Evolutionary conservation across 768 basidiomycete genomes (phyloP).

Genomic region (Suillus subluteus): DNA sequence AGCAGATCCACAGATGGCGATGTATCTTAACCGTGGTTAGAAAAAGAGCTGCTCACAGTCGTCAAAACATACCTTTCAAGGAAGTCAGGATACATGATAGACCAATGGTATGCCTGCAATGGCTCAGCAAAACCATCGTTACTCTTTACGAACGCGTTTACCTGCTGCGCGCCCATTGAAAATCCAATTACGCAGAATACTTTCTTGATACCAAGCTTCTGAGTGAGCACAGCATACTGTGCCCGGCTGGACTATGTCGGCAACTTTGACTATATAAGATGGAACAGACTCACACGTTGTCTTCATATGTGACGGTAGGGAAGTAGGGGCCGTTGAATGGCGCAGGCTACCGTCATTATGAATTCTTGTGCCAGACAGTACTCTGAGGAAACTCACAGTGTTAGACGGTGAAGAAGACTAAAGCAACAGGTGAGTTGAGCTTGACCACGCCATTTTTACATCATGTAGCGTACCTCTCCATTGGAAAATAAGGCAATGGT

Average conservation of each 20-base stretch:
- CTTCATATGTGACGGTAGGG: constrained; percentile 56
- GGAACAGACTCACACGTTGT: constrained; percentile 52
- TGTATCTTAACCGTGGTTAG: constrained; percentile 40
- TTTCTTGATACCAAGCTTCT: constrained; percentile 47
- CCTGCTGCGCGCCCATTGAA: constrained; percentile 63
- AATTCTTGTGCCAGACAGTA: not conserved
- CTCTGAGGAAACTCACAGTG: constrained; percentile 29
- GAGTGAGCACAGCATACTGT: constrained; percentile 56
- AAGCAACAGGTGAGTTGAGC: not conserved
- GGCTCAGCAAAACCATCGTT: not conserved
- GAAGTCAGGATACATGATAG: constrained; percentile 56
- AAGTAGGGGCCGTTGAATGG: constrained; percentile 67
- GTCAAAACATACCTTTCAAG: constrained; percentile 45
- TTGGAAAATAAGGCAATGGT: constrained; percentile 63
- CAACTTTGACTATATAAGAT: not conserved
- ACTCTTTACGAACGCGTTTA: constrained; percentile 12
- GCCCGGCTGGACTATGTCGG: constrained; percentile 43
- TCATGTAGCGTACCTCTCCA: constrained; percentile 49
- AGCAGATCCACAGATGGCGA: constrained; percentile 56
- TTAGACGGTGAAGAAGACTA: constrained; percentile 68
- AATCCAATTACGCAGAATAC: constrained; percentile 55
- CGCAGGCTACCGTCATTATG: constrained; percentile 39
- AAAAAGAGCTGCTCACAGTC: not conserved
- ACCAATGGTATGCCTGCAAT: constrained; percentile 57
- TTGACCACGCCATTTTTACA: not conserved